phyloP scores from a whole-genome alignment of 1,284 basidiomycete species.

The Apiotrichum mycotoxinovorans region DNA sequence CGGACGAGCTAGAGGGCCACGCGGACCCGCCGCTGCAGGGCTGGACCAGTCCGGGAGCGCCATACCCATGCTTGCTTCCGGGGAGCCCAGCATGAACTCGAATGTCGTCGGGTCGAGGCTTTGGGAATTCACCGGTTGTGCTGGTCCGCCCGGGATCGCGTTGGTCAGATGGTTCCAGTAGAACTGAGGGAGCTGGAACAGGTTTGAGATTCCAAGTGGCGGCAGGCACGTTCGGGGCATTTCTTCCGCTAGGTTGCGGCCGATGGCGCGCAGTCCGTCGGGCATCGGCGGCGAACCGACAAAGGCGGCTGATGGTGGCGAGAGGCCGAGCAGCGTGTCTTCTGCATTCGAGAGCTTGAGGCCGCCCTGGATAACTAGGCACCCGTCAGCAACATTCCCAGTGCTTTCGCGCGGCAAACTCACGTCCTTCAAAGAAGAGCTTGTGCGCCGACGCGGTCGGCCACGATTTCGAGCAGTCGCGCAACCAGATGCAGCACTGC shows the following conservation, averaged over 20 bases:
- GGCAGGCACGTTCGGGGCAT: constrained; percentile 1
- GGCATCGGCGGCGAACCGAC: constrained; percentile 5
- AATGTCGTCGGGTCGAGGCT: neutral
- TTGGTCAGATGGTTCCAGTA: constrained; percentile 39
- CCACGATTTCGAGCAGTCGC: constrained; percentile 39
- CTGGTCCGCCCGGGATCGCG: constrained; percentile 2
- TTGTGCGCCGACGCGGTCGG: constrained; percentile 42
- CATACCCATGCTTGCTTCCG: neutral
- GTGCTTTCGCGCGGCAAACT: neutral
- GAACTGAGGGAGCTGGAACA: constrained; percentile 38
- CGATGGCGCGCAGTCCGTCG: constrained; percentile 19
- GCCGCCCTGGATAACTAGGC: constrained; percentile 38
- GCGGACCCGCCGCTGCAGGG: neutral
- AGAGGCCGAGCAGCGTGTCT: neutral
- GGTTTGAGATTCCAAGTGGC: constrained; percentile 8
- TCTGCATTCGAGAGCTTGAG: constrained; percentile 18
- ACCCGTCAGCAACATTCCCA: neutral
- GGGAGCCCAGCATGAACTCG: neutral
- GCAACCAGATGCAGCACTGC: constrained; percentile 45
- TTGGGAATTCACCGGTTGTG: neutral
- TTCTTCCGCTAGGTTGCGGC: constrained; percentile 20
- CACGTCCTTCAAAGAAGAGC: constrained; percentile 42
- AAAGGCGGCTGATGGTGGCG: neutral
- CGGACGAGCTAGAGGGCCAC: no score
- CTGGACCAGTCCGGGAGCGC: neutral